Evolutionary conservation across 768 basidiomycete genomes (phyloP).

Genomic region (Lentinula sp.): DNA sequence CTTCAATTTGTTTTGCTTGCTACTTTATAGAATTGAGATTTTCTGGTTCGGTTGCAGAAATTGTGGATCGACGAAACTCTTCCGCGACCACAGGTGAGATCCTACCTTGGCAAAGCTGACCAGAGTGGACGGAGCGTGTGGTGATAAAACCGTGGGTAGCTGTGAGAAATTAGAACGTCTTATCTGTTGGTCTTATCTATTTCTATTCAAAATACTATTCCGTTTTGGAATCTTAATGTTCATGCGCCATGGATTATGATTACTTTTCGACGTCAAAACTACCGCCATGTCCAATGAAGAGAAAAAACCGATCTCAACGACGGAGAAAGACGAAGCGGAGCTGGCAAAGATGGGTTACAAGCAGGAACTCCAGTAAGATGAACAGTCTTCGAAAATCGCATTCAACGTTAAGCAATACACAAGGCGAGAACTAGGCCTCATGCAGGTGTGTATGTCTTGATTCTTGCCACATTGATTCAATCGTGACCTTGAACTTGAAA

Average conservation of each 20-base stretch:
- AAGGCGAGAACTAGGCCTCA: slow-evolving; percentile 56
- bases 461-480: neutral
- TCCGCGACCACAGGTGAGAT: too few species aligned
- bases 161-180: neutral
- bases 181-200: neutral
- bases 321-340: slow-evolving; percentile 51
- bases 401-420: neutral
- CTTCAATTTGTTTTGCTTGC: too few species aligned
- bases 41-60: too few species aligned
- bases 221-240: neutral
- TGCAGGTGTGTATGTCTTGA: slow-evolving; percentile 40
- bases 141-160: neutral
- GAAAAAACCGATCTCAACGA: neutral
- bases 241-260: neutral
- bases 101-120: too few species aligned
- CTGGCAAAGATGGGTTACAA: slow-evolving; percentile 69
- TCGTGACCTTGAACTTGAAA: neutral
- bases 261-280: neutral
- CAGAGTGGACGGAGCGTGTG: too few species aligned
- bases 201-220: neutral
- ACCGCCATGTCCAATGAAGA: slow-evolving; percentile 8
- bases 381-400: neutral
- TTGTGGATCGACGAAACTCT: too few species aligned
- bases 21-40: too few species aligned
- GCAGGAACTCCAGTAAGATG: slow-evolving; percentile 55